Percentiles rank a stretch among this genome's conserved stretches.
phyloP scores from a whole-genome alignment of 2,329 filamentous ascomycete species.

The Trichoderma sp. region DNA sequence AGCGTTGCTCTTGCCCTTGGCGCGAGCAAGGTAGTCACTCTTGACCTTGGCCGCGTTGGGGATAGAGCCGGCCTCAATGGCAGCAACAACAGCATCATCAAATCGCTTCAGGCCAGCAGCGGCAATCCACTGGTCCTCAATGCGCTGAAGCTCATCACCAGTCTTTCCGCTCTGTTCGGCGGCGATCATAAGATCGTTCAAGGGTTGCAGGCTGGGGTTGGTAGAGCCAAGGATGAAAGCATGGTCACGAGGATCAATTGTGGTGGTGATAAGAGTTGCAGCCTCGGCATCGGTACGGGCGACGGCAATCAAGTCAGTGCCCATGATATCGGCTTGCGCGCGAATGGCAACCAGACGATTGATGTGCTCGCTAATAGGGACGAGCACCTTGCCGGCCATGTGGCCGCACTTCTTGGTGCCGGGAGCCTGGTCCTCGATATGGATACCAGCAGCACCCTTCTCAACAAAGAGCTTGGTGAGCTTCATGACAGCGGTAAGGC shows the following conservation, averaged over 20 bases:
- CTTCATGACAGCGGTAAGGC: constrained; percentile 99
- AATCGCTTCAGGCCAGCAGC: constrained; percentile 83
- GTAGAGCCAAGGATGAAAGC: constrained; percentile 87
- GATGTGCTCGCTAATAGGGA: constrained; percentile 96
- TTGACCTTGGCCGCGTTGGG: constrained; percentile 68
- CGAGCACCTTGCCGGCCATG: constrained; percentile 97
- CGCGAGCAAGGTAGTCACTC: constrained; percentile 61
- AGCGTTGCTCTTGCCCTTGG: constrained; percentile 79
- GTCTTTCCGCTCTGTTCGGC: constrained; percentile 79
- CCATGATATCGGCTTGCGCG: constrained; percentile 98
- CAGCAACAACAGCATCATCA: constrained; percentile 81
- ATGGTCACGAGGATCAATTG: constrained; percentile 94
- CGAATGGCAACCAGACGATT: constrained; percentile 95
- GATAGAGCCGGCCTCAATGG: constrained; percentile 67
- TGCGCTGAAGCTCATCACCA: constrained; percentile 77
- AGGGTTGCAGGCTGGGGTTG: constrained; percentile 76
- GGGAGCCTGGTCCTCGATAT: constrained; percentile 97
- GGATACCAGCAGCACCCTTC: constrained; percentile 93
- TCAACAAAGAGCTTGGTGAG: constrained; percentile 97
- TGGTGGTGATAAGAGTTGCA: constrained; percentile 92
- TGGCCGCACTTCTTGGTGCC: constrained; percentile 99
- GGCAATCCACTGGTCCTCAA: constrained; percentile 84
- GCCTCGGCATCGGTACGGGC: constrained; percentile 97
- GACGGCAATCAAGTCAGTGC: constrained; percentile 81
- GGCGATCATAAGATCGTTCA: constrained; percentile 86